Percentiles rank a stretch among this genome's conserved stretches.
Evolutionary conservation across 805 yeast genomes (phyloP).

Genomic region (Suhomyces faveliae): DNA sequence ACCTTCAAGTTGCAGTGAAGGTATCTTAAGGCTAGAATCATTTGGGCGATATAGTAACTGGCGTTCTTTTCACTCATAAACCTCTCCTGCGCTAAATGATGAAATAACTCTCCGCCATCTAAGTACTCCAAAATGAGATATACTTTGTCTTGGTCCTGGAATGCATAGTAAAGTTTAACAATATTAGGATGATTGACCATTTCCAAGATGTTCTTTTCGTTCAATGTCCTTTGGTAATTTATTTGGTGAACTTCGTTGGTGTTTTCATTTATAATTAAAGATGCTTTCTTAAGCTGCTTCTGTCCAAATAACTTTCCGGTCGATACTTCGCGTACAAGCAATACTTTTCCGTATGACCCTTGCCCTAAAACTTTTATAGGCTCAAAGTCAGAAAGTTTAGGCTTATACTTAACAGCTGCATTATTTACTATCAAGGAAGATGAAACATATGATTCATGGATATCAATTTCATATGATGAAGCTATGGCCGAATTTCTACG

Average conservation of each 20-base stretch:
- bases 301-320: conserved; percentile 43
- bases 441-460: conserved; percentile 31
- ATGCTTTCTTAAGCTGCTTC: conserved; percentile 42
- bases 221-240: conserved; percentile 38
- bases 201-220: conserved; percentile 41
- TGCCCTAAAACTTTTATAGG: conserved; percentile 44
- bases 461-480: conserved; percentile 37
- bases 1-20: conserved; percentile 38
- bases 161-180: conserved; percentile 44
- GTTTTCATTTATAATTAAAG: conserved; percentile 32
- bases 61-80: conserved; percentile 35
- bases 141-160: conserved; percentile 44
- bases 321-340: conserved; percentile 36
- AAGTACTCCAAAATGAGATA: conserved; percentile 44
- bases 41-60: conserved; percentile 42
- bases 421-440: conserved; percentile 19
- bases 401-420: conserved; percentile 17
- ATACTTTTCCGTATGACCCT: conserved; percentile 45
- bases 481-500: conserved; percentile 25
- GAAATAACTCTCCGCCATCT: conserved; percentile 47
- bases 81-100: conserved; percentile 32
- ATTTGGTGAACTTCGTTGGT: conserved; percentile 30
- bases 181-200: conserved; percentile 44
- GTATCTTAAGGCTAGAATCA: conserved; percentile 40
- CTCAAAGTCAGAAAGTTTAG: conserved; percentile 37